A percentile compares a stretch with the other conserved stretches of the same genome.
phyloP scores from a whole-genome alignment of 768 basidiomycete species.

The Obba rivulosa region DNA sequence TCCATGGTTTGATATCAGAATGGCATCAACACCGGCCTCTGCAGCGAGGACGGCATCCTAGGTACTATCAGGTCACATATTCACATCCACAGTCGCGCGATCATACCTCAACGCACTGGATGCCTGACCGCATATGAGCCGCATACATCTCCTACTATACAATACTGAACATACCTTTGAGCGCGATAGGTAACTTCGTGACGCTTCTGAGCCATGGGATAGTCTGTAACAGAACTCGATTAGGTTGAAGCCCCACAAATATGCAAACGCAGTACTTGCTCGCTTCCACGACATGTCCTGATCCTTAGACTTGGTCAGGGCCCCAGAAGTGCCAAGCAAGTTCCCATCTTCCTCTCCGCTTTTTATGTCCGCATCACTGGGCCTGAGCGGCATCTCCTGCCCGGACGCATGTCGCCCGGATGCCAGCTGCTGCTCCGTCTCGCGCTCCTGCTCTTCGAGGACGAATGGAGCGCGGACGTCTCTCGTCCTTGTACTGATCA shows the following conservation, averaged over 20 bases:
- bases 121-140: slow-evolving; percentile 36
- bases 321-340: slow-evolving; percentile 61
- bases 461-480: slow-evolving; percentile 61
- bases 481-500: slow-evolving; percentile 72
- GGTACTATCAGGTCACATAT: slow-evolving; percentile 21
- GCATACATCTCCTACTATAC: not conserved
- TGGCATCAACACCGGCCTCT: slow-evolving; percentile 83
- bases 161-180: slow-evolving; percentile 51
- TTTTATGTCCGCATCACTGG: slow-evolving; percentile 18
- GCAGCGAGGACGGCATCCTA: slow-evolving; percentile 85
- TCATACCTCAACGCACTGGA: slow-evolving; percentile 66
- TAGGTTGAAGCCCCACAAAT: not conserved
- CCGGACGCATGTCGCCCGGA: slow-evolving; percentile 13
- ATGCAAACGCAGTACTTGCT: slow-evolving; percentile 28
- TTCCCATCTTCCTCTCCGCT: slow-evolving; percentile 31
- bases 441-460: slow-evolving; percentile 39
- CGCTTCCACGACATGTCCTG: slow-evolving; percentile 74
- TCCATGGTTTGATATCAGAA: slow-evolving; percentile 89
- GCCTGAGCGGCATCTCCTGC: slow-evolving; percentile 17
- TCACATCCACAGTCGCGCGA: not conserved
- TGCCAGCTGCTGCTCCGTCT: slow-evolving; percentile 13
- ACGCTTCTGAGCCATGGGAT: slow-evolving; percentile 70
- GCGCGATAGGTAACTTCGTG: slow-evolving; percentile 64
- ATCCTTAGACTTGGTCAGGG: slow-evolving; percentile 60
- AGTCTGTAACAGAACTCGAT: slow-evolving; percentile 37